Conservation (phyloP, 345 rosid species). For the Aquilaria sinensis region DNA sequence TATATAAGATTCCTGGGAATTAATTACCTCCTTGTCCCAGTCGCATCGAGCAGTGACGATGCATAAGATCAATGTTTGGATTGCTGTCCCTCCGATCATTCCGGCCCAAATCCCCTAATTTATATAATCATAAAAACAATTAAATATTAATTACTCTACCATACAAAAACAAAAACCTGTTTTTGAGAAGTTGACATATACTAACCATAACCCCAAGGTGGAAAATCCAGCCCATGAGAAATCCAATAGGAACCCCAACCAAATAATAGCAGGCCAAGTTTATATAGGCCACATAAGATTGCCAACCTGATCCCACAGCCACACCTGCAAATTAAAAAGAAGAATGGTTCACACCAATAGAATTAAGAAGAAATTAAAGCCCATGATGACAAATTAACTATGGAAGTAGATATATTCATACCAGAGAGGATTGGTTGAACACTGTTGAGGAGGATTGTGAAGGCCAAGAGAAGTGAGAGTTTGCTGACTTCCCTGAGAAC, state of each 20-base stretch:
- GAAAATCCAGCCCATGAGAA: conserved; percentile 84
- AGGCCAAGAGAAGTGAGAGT: conserved; percentile 60
- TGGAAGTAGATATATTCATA: conserved; percentile 8
- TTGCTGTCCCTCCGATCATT: conserved; percentile 84
- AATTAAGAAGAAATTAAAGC: neutral
- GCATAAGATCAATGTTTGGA: conserved; percentile 51
- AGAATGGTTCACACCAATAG: neutral
- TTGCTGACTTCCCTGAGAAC: conserved; percentile 50
- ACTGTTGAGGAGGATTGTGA: conserved; percentile 79
- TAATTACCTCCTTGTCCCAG: conserved; percentile 70
- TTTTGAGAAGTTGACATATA: neutral
- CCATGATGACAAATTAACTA: neutral
- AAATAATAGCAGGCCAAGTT: conserved; percentile 82
- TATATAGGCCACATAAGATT: conserved; percentile 78
- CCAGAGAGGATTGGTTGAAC: conserved; percentile 87
- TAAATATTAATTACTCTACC: no score
- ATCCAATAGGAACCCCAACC: conserved; percentile 74
- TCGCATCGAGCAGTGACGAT: conserved; percentile 55
- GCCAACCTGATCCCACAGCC: conserved; percentile 98
- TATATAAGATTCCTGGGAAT: neutral
- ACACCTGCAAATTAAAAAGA: conserved; percentile 42
- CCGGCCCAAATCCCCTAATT: conserved; percentile 88
- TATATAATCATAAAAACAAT: neutral
- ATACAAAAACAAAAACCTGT: no score
- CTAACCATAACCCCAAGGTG: conserved; percentile 71